These are phyloP conservation scores for Sclerotinia spermophila DNA, from an alignment of 2,329 filamentous ascomycete genomes.

Conservation along the genomic window DNA sequence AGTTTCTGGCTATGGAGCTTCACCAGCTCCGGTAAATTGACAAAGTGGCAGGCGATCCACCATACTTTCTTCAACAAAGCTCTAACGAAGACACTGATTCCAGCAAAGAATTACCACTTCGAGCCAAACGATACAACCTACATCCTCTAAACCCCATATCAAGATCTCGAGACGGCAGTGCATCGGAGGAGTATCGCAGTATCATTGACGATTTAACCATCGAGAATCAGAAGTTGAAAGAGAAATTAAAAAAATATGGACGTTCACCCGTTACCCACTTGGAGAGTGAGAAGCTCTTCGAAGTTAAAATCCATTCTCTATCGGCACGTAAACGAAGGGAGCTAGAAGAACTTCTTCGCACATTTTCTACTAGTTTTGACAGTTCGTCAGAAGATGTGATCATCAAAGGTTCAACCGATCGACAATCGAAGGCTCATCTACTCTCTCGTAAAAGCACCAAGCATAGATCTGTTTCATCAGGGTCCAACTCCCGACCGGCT, in stretches of 20 bases:
- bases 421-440: background rate
- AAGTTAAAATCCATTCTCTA: constrained; percentile 74
- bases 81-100: constrained; percentile 20
- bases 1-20: constrained; percentile 6
- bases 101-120: background rate
- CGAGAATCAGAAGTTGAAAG: constrained; percentile 75
- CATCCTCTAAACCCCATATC: constrained; percentile 3
- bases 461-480: constrained; percentile 21
- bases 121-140: background rate
- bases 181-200: constrained; percentile 68
- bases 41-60: constrained; percentile 29
- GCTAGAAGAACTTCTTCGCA: constrained; percentile 67
- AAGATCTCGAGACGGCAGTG: constrained; percentile 25
- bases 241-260: constrained; percentile 68
- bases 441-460: constrained; percentile 37
- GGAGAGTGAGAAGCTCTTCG: constrained; percentile 74
- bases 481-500: constrained; percentile 41
- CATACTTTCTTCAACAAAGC: constrained; percentile 29
- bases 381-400: constrained; percentile 38
- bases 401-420: background rate
- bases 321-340: constrained; percentile 71
- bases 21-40: background rate
- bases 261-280: constrained; percentile 62
- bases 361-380: constrained; percentile 64
- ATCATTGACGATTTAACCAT: constrained; percentile 87